A percentile compares a stretch with the other conserved stretches of the same genome.
Conservation (phyloP, 225 moss, liverwort and hornwort species). For the Thuidium tamariscinum region DNA sequence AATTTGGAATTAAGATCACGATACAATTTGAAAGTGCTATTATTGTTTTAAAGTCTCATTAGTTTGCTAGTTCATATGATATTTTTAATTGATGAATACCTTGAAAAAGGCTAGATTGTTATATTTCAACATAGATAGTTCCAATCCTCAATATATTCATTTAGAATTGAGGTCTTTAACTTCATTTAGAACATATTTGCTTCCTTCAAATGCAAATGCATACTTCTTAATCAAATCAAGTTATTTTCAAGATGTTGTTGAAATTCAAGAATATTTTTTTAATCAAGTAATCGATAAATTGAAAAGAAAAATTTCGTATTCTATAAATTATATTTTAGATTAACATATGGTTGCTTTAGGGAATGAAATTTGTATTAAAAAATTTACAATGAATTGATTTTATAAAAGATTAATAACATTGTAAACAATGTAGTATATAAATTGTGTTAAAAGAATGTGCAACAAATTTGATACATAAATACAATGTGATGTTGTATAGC, state of each 20-base stretch:
- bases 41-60: not conserved
- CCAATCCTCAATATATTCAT: no score
- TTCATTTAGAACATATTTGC: not conserved
- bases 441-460: not conserved
- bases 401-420: not conserved
- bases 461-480: not conserved
- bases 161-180: not conserved
- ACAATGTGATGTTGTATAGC: not conserved
- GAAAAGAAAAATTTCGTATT: not conserved
- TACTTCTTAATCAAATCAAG: not conserved
- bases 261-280: not conserved
- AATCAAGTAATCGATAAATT: not conserved
- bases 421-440: not conserved
- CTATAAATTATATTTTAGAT: not conserved
- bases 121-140: not conserved
- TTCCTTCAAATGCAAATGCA: not conserved
- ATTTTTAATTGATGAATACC: not conserved
- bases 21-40: not conserved
- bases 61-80: not conserved
- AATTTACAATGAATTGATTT: not conserved
- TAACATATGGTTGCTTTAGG: not conserved
- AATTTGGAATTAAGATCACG: not conserved
- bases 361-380: not conserved
- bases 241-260: not conserved
- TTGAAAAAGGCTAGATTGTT: not conserved